phyloP scores from a whole-genome alignment of 257 asterid species.

The Gynochthodes officinalis region DNA sequence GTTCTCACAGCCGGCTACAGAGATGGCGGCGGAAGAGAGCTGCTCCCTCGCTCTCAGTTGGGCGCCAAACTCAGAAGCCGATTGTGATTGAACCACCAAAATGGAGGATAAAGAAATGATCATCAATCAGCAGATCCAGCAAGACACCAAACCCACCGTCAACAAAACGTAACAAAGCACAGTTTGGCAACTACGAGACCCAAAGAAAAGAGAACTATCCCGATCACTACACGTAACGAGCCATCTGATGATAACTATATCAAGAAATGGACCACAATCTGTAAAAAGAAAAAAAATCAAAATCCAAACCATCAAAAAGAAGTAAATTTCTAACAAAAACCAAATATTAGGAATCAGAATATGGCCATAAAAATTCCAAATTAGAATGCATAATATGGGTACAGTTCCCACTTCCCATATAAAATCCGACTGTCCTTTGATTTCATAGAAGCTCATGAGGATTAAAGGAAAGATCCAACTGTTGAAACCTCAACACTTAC shows the following conservation, averaged over 20 bases:
- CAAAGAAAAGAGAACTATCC: slow-evolving; percentile 27
- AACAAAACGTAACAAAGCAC: slow-evolving; percentile 14
- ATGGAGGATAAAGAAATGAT: slow-evolving; percentile 26
- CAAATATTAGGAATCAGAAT: neutral
- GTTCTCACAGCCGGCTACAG: slow-evolving; percentile 51
- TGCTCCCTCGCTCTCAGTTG: slow-evolving; percentile 43
- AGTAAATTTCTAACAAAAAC: neutral
- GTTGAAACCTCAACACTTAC: neutral
- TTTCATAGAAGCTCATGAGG: neutral
- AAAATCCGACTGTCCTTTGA: neutral
- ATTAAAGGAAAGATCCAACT: neutral
- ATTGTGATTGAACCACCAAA: slow-evolving; percentile 29
- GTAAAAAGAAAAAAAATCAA: slow-evolving; percentile 15
- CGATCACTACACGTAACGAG: slow-evolving; percentile 37
- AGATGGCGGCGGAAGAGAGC: slow-evolving; percentile 58
- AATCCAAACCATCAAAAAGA: slow-evolving; percentile 4
- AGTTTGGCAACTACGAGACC: slow-evolving; percentile 14
- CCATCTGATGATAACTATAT: slow-evolving; percentile 42
- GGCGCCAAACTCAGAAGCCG: slow-evolving; percentile 54
- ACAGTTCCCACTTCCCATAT: neutral
- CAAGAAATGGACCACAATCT: slow-evolving; percentile 34
- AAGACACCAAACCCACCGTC: slow-evolving; percentile 15
- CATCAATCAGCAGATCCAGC: slow-evolving; percentile 48
- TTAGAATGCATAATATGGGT: neutral
- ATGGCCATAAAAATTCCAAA: neutral